Base-by-base conservation (phyloP, 805 yeast genomes). In the Saccharomycopsis sp. region DNA sequence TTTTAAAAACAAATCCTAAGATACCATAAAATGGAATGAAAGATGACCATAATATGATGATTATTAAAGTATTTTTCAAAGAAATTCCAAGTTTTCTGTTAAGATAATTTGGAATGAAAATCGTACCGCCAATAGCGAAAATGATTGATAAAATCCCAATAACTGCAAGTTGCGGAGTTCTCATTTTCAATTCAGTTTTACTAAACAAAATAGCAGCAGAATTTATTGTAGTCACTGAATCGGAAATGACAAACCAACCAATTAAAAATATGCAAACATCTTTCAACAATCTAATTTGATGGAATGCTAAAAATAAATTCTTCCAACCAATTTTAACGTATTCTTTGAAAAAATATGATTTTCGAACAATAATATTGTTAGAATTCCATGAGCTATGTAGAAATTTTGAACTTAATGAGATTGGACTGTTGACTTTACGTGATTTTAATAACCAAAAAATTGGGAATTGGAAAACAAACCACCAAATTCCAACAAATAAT, bases 151-250 rank as follows among this genome's bases (percentile, higher is more conserved):
- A 54, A 1, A 82, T 71, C 8, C 90, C 85, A 22, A 84, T 72
- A 8, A 72, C 56, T 1, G 85, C 84, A 32, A 85, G 63, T 32
- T 75, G 72, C 23, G 84, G 68, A 1, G 89, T 79, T 3, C 74
- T 63, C 93, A 84, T 85, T 33, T 70, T 66, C 21, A 84, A 61
- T 50, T 83, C 82, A 0, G 85, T 74, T 42, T 79, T 77, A 2
- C 93, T 85, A 63, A 84, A 84, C 31, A 84, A 58, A 24, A 85
- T 77, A 0, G 93, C 90, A 0, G 93, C 80, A 1, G 88, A 79
- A 58, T 83, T 84, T 45, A 84, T 83, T 0, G 93, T 85, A 1
- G 89, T 81, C 8, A 81, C 64, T 0, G 87, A 79, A 56, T 85
- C 94, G 17, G 85, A 76, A 2, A 84, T 66, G 36, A 85, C 70